Evolutionary conservation across 306 rosid species (phyloP).

Genomic region (Styphnolobium japonicum): DNA sequence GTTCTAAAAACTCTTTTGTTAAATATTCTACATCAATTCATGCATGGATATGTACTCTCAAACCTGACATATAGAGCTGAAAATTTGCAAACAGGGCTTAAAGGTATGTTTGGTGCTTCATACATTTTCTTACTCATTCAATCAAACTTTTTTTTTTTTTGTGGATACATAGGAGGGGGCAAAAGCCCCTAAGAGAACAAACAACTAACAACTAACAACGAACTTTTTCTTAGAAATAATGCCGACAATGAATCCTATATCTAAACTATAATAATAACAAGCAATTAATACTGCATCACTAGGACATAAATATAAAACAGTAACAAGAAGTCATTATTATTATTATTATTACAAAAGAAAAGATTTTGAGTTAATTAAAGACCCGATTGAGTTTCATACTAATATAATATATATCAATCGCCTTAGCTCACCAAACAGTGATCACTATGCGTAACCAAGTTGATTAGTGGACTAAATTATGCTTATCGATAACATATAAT

Average conservation of each 20-base stretch:
- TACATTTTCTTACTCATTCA: constrained; percentile 30
- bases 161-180: no score
- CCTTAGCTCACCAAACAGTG: background rate
- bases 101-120: constrained; percentile 34
- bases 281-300: background rate
- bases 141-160: no score
- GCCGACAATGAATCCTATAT: background rate
- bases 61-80: constrained; percentile 47
- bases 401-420: background rate
- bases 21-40: no score
- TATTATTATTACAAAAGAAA: background rate
- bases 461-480: constrained; percentile 4
- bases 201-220: no score
- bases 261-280: background rate
- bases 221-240: constrained; percentile 23
- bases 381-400: background rate
- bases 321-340: no score
- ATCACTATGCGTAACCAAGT: background rate
- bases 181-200: no score
- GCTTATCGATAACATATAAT: no score
- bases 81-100: constrained; percentile 39
- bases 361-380: background rate
- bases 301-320: background rate
- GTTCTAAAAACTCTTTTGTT: no score
- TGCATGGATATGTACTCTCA: constrained; percentile 45